Evolutionary conservation across 495 filamentous ascomycete genomes (phyloP).

Genomic region (Penicillium desertorum): DNA sequence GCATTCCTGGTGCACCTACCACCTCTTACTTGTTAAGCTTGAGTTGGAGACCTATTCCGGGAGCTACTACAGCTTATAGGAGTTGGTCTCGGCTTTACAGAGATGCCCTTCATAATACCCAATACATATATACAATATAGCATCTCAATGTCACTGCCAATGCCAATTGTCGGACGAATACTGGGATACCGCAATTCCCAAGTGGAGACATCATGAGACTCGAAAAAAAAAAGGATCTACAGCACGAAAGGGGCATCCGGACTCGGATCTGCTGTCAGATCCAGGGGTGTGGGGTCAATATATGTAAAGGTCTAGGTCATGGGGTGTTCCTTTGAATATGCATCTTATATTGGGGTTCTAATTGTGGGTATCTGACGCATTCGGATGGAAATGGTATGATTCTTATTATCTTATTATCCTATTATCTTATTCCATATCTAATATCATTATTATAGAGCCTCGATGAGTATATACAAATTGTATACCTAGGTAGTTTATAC

Average conservation of each 20-base stretch:
- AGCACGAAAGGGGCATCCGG: conserved; percentile 9
- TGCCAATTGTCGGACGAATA: conserved; percentile 1
- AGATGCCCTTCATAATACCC: background rate
- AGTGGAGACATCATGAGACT: conserved; percentile 29
- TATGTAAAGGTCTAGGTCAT: conserved; percentile 7
- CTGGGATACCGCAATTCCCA: conserved; percentile 10
- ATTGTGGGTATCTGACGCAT: background rate
- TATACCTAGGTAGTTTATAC: too few species aligned
- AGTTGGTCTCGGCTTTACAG: background rate
- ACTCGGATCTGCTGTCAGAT: conserved; percentile 27
- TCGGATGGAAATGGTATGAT: too few species aligned
- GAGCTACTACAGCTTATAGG: too few species aligned
- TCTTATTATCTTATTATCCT: background rate
- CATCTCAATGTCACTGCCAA: background rate
- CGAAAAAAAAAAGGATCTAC: conserved; percentile 27
- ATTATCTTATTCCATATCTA: background rate
- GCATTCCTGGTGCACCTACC: conserved; percentile 5
- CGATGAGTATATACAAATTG: background rate
- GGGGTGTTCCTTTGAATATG: conserved; percentile 2
- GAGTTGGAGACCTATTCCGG: background rate
- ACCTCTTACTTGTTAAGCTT: conserved; percentile 5
- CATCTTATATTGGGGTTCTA: background rate
- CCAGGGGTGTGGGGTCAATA: conserved; percentile 8
- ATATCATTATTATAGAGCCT: background rate
- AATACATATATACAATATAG: background rate